A percentile compares a stretch with the other conserved stretches of the same genome.
phyloP scores from a whole-genome alignment of 345 rosid species.

The Citrus medica region DNA sequence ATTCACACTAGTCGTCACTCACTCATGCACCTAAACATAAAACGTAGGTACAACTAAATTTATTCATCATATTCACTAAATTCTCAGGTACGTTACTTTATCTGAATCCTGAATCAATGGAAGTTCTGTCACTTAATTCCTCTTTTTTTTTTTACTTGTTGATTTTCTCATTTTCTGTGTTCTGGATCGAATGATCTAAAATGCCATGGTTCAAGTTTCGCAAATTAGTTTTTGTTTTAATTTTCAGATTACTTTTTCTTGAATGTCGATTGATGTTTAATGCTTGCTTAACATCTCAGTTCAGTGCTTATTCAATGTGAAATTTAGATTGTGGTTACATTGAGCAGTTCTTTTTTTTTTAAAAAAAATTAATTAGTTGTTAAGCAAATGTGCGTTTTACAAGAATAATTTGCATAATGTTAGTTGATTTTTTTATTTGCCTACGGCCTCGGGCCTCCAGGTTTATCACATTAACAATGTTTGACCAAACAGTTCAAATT shows the following conservation, averaged over 20 bases:
- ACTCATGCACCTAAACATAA: neutral
- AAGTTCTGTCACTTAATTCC: no score
- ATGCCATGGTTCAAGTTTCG: neutral
- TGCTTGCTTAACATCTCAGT: neutral
- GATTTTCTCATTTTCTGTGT: neutral
- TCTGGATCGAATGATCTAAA: constrained; percentile 13
- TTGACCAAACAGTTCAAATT: neutral
- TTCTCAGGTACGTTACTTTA: neutral
- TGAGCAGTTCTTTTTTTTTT: neutral
- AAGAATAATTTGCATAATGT: neutral
- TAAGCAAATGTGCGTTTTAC: neutral
- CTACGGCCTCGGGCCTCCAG: neutral
- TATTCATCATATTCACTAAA: neutral
- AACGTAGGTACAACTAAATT: neutral
- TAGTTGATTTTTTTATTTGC: neutral
- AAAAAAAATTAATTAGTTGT: neutral
- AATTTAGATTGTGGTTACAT: neutral
- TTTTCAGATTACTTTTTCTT: neutral
- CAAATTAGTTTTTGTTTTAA: constrained; percentile 1
- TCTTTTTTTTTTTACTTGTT: neutral
- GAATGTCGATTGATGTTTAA: neutral
- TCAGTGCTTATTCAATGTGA: neutral
- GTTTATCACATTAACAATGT: neutral
- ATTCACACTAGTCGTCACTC: neutral
- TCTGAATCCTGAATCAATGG: neutral